These are phyloP conservation scores for Picocystis sp. DNA, from an alignment of 163 green algal species.

Conservation along the genomic window DNA sequence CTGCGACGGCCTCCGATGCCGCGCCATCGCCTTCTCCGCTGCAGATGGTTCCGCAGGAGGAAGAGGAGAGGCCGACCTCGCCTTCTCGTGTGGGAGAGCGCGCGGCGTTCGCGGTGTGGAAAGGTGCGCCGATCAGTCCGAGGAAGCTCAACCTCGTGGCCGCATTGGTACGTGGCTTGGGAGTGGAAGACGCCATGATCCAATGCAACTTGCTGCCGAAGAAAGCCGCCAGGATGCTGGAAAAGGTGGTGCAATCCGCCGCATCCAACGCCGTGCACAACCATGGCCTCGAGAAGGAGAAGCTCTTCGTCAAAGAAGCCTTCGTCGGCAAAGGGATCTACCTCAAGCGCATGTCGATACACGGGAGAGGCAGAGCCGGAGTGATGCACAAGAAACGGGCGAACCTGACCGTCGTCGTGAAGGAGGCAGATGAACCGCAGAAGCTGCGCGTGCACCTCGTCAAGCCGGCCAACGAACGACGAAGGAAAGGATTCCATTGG, in stretches of 20 bases:
- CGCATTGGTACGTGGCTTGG: background rate
- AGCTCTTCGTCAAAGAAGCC: background rate
- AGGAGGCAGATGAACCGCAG: background rate
- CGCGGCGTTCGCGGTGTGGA: no score
- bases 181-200: background rate
- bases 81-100: no score
- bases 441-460: no score
- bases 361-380: background rate
- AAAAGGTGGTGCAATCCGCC: background rate
- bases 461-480: no score
- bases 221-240: background rate
- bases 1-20: no score
- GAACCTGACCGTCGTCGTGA: background rate
- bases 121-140: background rate
- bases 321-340: background rate
- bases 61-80: no score
- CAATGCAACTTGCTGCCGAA: background rate
- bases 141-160: background rate
- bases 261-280: conserved; percentile 1
- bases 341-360: background rate
- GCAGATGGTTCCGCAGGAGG: no score
- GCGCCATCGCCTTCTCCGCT: no score
- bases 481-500: no score
- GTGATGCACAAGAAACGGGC: background rate
- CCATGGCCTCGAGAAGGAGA: background rate